Conservation (phyloP, 2,329 filamentous ascomycete genomes). For the Periconia macrospinosa region DNA sequence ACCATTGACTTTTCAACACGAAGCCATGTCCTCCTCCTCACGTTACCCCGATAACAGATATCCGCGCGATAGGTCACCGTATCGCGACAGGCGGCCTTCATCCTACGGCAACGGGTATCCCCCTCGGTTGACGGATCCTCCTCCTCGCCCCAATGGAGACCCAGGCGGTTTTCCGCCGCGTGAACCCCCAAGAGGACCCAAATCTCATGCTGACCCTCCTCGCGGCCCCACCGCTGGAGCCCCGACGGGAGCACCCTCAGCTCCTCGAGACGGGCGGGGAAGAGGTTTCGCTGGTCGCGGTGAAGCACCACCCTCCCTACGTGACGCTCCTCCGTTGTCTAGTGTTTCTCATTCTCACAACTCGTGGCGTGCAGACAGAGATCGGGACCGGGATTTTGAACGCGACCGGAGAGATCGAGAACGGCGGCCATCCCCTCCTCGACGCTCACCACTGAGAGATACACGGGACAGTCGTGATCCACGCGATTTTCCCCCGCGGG, state of each 20-base stretch:
- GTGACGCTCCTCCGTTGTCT: constrained; percentile 58
- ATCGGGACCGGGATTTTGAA: constrained; percentile 58
- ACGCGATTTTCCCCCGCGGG: constrained; percentile 62
- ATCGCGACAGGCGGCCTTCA: constrained; percentile 69
- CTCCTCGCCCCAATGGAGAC: constrained; percentile 31
- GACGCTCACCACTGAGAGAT: constrained; percentile 60
- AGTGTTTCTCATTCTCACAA: constrained; percentile 47
- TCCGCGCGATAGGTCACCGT: constrained; percentile 53
- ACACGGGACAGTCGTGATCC: constrained; percentile 59
- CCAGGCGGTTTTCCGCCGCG: constrained; percentile 29
- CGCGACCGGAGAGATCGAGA: constrained; percentile 61
- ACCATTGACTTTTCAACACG: constrained; percentile 2
- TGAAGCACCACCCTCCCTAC: constrained; percentile 61
- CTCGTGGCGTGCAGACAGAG: constrained; percentile 56
- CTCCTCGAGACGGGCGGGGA: constrained; percentile 59
- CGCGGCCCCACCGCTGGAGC: constrained; percentile 40
- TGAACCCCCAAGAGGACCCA: constrained; percentile 80
- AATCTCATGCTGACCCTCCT: constrained; percentile 70
- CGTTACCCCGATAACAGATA: constrained; percentile 41
- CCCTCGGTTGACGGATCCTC: constrained; percentile 46
- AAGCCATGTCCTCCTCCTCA: constrained; percentile 39
- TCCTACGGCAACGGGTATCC: constrained; percentile 61
- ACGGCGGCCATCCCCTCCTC: constrained; percentile 63
- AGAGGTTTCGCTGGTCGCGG: constrained; percentile 58
- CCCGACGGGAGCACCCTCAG: constrained; percentile 35